These are phyloP conservation scores for Osmanthus fragrans DNA, from an alignment of 257 asterid genomes.

Conservation along the genomic window DNA sequence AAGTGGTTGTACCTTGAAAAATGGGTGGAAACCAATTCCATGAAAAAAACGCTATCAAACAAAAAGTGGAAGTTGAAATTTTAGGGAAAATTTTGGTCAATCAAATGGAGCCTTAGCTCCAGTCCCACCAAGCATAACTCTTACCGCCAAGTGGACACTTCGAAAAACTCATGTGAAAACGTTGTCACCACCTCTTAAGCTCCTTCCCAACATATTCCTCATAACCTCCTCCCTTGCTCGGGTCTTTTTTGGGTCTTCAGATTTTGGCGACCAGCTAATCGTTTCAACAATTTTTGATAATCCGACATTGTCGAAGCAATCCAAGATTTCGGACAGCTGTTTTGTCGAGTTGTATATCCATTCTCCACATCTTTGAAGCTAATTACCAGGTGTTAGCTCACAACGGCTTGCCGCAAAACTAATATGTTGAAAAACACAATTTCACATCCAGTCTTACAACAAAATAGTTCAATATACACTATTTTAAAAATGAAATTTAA, in stretches of 20 bases:
- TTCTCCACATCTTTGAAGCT: conserved; percentile 15
- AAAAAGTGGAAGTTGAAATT: too few species aligned
- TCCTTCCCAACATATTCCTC: too few species aligned
- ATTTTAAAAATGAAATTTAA: too few species aligned
- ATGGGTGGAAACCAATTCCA: too few species aligned
- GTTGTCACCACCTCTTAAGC: too few species aligned
- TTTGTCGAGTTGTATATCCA: conserved; percentile 5
- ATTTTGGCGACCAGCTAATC: conserved; percentile 5
- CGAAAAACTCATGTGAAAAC: conserved; percentile 17
- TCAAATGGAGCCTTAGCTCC: conserved; percentile 19
- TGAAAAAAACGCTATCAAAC: too few species aligned
- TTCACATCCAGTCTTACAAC: not conserved
- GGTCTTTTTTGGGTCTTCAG: too few species aligned
- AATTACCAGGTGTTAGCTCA: conserved; percentile 22
- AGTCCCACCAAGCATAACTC: conserved; percentile 20
- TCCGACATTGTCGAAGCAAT: conserved; percentile 19
- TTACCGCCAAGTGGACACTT: conserved; percentile 9
- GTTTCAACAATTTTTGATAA: conserved; percentile 20
- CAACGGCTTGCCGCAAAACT: conserved; percentile 25
- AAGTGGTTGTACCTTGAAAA: too few species aligned
- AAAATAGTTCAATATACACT: not conserved
- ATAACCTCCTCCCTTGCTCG: too few species aligned
- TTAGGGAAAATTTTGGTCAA: too few species aligned
- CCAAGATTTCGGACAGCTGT: conserved; percentile 18
- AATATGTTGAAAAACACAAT: conserved; percentile 17